Percentiles rank a stretch among this genome's conserved stretches.
These are phyloP conservation scores for Spinellus fusiger DNA, from an alignment of 192 early-diverging fungal genomes.

Conservation along the genomic window DNA sequence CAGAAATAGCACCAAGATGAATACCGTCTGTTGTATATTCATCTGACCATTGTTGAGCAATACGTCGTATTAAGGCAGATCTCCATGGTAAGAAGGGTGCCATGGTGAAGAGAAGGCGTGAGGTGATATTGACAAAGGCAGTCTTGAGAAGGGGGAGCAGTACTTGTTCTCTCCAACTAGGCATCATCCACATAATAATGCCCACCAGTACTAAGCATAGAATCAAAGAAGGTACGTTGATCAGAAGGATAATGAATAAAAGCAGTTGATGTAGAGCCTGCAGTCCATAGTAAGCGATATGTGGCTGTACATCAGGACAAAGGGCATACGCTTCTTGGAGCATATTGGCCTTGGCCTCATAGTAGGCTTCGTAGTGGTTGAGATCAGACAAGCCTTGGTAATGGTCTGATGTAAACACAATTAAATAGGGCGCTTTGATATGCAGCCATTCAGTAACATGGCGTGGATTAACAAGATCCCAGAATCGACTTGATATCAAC, in stretches of 20 bases:
- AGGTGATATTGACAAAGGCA: not conserved
- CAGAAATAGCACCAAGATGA: slow-evolving; percentile 24
- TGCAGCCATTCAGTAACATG: slow-evolving; percentile 9
- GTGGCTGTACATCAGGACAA: not conserved
- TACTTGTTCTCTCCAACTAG: slow-evolving; percentile 9
- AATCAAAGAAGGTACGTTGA: slow-evolving; percentile 24
- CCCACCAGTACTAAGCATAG: slow-evolving; percentile 11
- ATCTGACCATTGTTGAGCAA: not conserved
- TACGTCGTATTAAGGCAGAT: not conserved
- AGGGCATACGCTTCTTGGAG: not conserved
- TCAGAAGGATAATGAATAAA: not conserved
- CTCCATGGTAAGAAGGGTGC: not conserved
- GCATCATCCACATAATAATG: slow-evolving; percentile 23
- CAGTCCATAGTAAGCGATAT: not conserved
- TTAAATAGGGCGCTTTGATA: slow-evolving; percentile 6
- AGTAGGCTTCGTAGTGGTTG: not conserved
- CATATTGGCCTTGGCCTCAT: not conserved
- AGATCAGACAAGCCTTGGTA: not conserved
- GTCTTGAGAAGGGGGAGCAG: slow-evolving; percentile 8
- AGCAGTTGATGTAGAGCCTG: not conserved
- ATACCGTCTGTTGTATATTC: slow-evolving; percentile 25
- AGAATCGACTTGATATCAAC: slow-evolving; percentile 1
- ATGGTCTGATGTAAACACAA: not conserved
- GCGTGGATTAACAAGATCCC: slow-evolving; percentile 19
- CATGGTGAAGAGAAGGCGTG: not conserved